Conservation (phyloP, 257 asterid genomes). For the Sherardia arvensis region DNA sequence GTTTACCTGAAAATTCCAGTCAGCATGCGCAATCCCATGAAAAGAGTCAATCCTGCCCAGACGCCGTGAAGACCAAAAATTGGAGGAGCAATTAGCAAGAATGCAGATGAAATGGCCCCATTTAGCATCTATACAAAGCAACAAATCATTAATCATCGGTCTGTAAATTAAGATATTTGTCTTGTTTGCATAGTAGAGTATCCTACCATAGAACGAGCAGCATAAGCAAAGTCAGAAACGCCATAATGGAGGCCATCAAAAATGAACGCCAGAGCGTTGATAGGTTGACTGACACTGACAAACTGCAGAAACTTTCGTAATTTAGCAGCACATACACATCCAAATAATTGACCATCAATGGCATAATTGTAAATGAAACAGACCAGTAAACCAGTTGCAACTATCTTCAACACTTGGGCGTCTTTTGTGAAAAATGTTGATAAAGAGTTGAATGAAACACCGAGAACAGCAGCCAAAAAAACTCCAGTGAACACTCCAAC, state of each 20-base stretch:
- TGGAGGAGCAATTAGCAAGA: constrained; percentile 59
- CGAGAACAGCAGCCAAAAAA: constrained; percentile 50
- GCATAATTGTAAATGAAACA: constrained; percentile 7
- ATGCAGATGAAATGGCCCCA: constrained; percentile 68
- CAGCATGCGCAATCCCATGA: constrained; percentile 72
- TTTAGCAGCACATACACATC: not conserved
- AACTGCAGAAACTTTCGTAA: constrained; percentile 45
- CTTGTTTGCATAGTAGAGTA: constrained; percentile 1
- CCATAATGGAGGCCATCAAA: constrained; percentile 87
- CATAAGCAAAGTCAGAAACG: constrained; percentile 77
- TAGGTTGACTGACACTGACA: constrained; percentile 84
- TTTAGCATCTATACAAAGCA: constrained; percentile 51
- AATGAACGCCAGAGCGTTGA: constrained; percentile 74
- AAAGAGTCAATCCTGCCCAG: constrained; percentile 78
- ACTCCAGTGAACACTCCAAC: constrained; percentile 59
- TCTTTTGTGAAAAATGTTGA: constrained; percentile 68
- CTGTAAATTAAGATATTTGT: not conserved
- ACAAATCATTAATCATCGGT: not conserved
- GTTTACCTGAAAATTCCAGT: constrained; percentile 78
- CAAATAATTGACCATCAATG: not conserved
- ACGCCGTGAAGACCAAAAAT: constrained; percentile 75
- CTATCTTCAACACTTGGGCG: constrained; percentile 44
- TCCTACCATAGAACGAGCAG: constrained; percentile 80
- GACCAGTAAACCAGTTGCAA: constrained; percentile 65
- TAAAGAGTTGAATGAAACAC: constrained; percentile 56